Conservation (phyloP, 176 grass and related monocot species). For the Pharus latifolius region DNA sequence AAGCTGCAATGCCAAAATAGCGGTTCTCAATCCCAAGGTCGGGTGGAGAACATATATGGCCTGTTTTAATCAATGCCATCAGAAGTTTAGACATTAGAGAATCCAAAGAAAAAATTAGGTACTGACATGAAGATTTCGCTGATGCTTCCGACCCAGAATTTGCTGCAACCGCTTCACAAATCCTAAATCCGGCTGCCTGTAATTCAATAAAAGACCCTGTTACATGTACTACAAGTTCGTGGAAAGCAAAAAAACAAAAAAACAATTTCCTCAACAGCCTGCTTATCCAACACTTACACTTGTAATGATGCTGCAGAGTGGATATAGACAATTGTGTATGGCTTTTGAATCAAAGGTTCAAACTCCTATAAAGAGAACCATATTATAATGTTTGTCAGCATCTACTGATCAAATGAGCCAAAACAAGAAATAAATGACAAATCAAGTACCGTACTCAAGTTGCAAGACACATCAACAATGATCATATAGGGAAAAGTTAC, state of each 20-base stretch:
- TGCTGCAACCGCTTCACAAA: conserved; percentile 88
- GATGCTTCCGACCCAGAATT: conserved; percentile 85
- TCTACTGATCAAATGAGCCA: background rate
- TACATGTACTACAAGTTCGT: background rate
- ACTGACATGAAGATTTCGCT: conserved; percentile 79
- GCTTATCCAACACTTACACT: conserved; percentile 51
- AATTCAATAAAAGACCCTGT: conserved; percentile 16
- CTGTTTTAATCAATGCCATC: conserved; percentile 19
- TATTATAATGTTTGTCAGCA: background rate
- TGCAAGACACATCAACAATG: background rate
- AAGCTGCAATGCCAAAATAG: conserved; percentile 63
- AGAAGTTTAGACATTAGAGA: background rate
- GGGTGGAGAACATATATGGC: conserved; percentile 91
- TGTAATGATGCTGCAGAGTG: conserved; percentile 86
- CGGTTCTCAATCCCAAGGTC: conserved; percentile 77
- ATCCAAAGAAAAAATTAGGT: conserved; percentile 12
- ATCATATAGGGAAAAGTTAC: background rate
- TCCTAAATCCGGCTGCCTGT: conserved; percentile 86
- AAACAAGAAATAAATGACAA: background rate
- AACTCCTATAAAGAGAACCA: conserved; percentile 59
- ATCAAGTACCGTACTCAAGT: background rate
- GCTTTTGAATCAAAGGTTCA: conserved; percentile 94
- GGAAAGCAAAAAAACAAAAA: background rate
- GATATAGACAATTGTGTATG: conserved; percentile 84
- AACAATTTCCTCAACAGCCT: conserved; percentile 2